These are phyloP conservation scores for Xylariales sp. DNA, from an alignment of 2,329 filamentous ascomycete species.

Conservation along the genomic window DNA sequence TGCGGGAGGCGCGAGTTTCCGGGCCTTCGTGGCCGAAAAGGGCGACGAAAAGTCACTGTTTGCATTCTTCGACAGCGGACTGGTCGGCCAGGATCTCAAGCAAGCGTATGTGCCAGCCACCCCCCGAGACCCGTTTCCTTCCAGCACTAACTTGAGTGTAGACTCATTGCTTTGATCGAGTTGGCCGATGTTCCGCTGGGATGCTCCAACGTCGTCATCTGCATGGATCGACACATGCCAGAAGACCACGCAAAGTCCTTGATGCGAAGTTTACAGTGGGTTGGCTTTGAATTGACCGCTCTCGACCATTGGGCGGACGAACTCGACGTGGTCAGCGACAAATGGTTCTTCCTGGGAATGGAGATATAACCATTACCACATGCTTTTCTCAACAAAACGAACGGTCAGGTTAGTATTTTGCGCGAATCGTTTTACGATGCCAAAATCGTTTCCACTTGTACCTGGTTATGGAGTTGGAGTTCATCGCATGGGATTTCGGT, in stretches of 20 bases:
- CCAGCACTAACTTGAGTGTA: constrained; percentile 54
- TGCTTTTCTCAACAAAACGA: not conserved
- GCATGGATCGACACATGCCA: constrained; percentile 78
- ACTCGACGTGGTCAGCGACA: constrained; percentile 75
- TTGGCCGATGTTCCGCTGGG: constrained; percentile 80
- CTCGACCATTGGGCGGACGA: constrained; percentile 79
- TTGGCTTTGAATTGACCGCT: constrained; percentile 86
- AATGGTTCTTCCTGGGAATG: constrained; percentile 90
- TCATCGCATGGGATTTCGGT: constrained; percentile 17
- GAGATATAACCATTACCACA: constrained; percentile 67
- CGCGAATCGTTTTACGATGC: not conserved
- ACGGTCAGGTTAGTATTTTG: not conserved
- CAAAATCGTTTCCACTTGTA: not conserved
- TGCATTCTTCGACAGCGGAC: constrained; percentile 82
- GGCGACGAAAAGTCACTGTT: constrained; percentile 80
- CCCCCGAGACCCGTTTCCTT: not conserved
- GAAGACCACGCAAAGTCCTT: constrained; percentile 72
- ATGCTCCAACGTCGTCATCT: constrained; percentile 82
- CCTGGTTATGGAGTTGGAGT: constrained; percentile 29
- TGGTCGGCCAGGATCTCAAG: constrained; percentile 82
- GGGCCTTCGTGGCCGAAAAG: constrained; percentile 82
- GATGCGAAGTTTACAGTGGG: constrained; percentile 89
- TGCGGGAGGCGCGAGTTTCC: constrained; percentile 82
- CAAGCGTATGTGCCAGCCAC: constrained; percentile 71
- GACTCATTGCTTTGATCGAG: constrained; percentile 90